These are phyloP conservation scores for Aspergillus bertholletiae DNA, from an alignment of 495 filamentous ascomycete species.

Conservation along the genomic window DNA sequence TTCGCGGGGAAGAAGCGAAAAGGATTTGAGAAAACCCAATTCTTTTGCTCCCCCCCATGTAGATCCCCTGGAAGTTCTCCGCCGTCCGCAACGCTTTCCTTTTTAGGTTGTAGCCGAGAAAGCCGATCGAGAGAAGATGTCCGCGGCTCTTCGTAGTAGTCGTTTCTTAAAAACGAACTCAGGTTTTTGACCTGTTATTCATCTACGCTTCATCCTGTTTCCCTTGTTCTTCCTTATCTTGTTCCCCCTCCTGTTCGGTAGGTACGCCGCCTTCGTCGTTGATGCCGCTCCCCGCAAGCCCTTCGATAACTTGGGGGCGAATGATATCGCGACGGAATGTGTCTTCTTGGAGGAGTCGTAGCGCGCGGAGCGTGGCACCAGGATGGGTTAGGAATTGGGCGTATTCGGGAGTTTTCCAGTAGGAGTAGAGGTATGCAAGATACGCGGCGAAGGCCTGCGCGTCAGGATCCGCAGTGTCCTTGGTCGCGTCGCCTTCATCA, in stretches of 20 bases:
- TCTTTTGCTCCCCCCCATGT: not conserved
- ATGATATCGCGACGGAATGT: slow-evolving; percentile 79
- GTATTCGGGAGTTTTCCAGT: slow-evolving; percentile 81
- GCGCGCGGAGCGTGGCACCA: slow-evolving; percentile 74
- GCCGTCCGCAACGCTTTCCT: slow-evolving; percentile 6
- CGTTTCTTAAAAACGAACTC: slow-evolving; percentile 7
- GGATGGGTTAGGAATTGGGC: slow-evolving; percentile 78
- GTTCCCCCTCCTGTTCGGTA: slow-evolving; percentile 29
- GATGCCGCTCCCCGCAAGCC: slow-evolving; percentile 57
- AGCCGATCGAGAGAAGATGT: not conserved
- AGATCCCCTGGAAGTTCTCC: slow-evolving; percentile 1
- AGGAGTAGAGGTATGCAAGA: slow-evolving; percentile 74
- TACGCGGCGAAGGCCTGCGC: slow-evolving; percentile 72
- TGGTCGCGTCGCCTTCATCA: slow-evolving; percentile 34
- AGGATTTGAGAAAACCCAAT: not conserved
- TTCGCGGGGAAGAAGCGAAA: not conserved
- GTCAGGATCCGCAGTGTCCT: slow-evolving; percentile 49
- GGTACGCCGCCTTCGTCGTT: slow-evolving; percentile 14
- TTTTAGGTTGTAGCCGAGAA: not conserved
- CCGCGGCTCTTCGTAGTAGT: not conserved
- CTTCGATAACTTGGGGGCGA: slow-evolving; percentile 64
- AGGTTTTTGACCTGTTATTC: slow-evolving; percentile 19
- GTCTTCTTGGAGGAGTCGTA: slow-evolving; percentile 81
- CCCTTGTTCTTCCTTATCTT: slow-evolving; percentile 18
- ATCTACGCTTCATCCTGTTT: slow-evolving; percentile 14